These are phyloP conservation scores for Sclerotiophoma versabilis DNA, from an alignment of 2,329 filamentous ascomycete genomes.

Conservation along the genomic window DNA sequence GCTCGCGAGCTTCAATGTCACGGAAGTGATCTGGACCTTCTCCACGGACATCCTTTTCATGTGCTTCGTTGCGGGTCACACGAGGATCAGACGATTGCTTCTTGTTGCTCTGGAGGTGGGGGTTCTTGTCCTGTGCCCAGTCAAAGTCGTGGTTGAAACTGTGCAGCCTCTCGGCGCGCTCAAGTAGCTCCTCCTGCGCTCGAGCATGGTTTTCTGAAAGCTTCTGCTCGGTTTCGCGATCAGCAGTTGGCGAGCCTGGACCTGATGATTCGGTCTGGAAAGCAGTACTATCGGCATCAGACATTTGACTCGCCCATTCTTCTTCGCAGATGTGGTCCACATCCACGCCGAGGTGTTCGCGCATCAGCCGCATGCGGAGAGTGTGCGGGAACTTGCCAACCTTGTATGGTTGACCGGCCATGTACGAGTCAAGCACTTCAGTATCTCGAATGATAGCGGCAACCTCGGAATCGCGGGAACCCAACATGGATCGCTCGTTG, in stretches of 20 bases:
- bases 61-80: conserved; percentile 66
- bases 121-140: conserved; percentile 65
- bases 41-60: conserved; percentile 79
- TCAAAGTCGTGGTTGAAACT: conserved; percentile 82
- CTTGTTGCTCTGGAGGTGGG: conserved; percentile 62
- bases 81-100: conserved; percentile 64
- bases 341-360: conserved; percentile 94
- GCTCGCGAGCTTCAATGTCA: conserved; percentile 57
- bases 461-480: conserved; percentile 88
- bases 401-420: conserved; percentile 87
- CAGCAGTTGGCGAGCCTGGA: conserved; percentile 42
- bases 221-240: conserved; percentile 49
- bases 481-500: conserved; percentile 96
- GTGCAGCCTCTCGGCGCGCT: conserved; percentile 62
- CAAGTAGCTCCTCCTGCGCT: conserved; percentile 64
- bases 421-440: conserved; percentile 88
- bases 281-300: conserved; percentile 73
- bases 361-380: conserved; percentile 90
- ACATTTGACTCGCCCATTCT: conserved; percentile 43
- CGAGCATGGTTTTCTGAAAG: conserved; percentile 50
- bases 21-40: conserved; percentile 77
- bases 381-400: conserved; percentile 94
- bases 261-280: conserved; percentile 47
- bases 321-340: conserved; percentile 76
- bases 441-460: conserved; percentile 91